phyloP scores from a whole-genome alignment of 495 filamentous ascomycete species.

The Chaetomidium leptoderma region DNA sequence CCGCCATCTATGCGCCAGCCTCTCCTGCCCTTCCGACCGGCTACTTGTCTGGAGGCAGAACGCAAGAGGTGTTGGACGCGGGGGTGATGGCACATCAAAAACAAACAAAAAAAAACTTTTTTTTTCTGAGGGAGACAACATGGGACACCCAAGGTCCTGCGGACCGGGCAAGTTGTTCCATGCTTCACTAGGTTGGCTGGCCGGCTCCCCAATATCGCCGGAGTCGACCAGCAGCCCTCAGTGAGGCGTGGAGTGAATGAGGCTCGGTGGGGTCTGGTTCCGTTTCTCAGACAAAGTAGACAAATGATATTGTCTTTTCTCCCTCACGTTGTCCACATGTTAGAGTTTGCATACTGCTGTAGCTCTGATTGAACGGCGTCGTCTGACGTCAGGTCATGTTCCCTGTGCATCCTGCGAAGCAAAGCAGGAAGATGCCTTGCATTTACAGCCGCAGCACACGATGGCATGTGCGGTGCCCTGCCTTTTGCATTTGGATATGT shows the following conservation, averaged over 20 bases:
- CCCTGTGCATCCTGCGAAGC: no score
- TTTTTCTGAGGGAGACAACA: conserved; percentile 8
- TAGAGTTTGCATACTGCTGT: no score
- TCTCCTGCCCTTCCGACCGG: neutral
- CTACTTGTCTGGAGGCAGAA: neutral
- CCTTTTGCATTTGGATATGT: no score
- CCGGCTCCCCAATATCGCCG: neutral
- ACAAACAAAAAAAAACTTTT: conserved; percentile 11
- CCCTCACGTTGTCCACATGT: neutral
- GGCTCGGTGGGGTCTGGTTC: neutral
- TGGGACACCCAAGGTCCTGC: neutral
- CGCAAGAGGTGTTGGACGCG: neutral
- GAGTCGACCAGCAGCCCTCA: no score
- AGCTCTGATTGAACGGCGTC: no score
- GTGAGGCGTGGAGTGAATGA: neutral
- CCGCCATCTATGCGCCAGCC: neutral
- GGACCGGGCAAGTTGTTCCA: neutral
- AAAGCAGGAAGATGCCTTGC: no score
- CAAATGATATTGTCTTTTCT: conserved; percentile 1
- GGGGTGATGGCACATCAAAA: neutral
- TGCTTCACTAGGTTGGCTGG: neutral
- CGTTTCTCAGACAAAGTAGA: conserved; percentile 10
- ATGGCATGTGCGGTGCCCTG: no score
- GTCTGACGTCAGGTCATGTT: no score
- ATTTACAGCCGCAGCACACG: no score